Conservation (phyloP, 176 grass and related monocot genomes). For the Dendrocalamus sinicus region DNA sequence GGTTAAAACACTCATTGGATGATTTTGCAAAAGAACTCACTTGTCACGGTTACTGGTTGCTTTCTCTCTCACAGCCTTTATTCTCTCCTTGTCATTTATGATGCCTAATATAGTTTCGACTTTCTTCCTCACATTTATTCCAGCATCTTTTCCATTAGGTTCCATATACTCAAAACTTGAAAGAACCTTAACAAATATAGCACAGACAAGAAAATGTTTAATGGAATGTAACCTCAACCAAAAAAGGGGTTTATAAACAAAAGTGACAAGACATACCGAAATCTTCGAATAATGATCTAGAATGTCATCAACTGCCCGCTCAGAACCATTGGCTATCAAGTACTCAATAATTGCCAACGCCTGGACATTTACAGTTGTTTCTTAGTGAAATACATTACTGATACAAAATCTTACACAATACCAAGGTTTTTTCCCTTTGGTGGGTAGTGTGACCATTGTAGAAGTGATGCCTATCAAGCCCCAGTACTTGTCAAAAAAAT, state of each 20-base stretch:
- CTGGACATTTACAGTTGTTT: slow-evolving; percentile 44
- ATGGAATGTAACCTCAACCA: slow-evolving; percentile 12
- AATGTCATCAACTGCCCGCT: slow-evolving; percentile 95
- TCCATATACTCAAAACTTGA: slow-evolving; percentile 97
- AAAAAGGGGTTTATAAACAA: slow-evolving; percentile 27
- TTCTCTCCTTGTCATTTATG: slow-evolving; percentile 91
- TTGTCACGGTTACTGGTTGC: slow-evolving; percentile 86
- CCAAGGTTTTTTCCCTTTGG: background rate
- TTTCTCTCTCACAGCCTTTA: slow-evolving; percentile 91
- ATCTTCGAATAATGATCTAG: slow-evolving; percentile 87
- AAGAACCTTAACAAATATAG: slow-evolving; percentile 70
- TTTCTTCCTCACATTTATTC: slow-evolving; percentile 99
- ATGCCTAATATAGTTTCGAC: slow-evolving; percentile 84
- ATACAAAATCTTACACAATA: slow-evolving; percentile 28
- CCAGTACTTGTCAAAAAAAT: slow-evolving; percentile 17
- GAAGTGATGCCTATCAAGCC: slow-evolving; percentile 29
- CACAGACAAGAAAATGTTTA: slow-evolving; percentile 38
- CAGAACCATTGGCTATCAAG: slow-evolving; percentile 95
- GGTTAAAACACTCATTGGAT: slow-evolving; percentile 12
- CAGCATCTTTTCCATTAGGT: slow-evolving; percentile 94
- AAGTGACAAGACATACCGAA: slow-evolving; percentile 63
- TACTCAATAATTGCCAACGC: slow-evolving; percentile 95
- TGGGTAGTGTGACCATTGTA: slow-evolving; percentile 18
- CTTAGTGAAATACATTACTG: slow-evolving; percentile 41
- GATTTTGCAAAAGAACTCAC: slow-evolving; percentile 52